These are phyloP conservation scores for Orbilia brochopaga DNA, from an alignment of 2,329 filamentous ascomycete genomes.

Conservation along the genomic window DNA sequence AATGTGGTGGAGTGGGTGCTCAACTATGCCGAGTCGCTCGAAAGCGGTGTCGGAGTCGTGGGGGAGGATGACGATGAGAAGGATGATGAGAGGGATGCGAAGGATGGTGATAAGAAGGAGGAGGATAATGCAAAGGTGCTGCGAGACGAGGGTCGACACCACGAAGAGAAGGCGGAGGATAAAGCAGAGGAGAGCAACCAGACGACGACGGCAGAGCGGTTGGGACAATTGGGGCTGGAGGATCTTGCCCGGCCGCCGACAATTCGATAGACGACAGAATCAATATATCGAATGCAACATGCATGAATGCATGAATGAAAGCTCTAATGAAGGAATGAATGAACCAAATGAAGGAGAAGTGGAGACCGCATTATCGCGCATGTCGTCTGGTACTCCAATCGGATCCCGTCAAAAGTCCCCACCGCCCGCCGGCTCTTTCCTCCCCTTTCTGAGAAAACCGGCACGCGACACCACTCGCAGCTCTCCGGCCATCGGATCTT, in stretches of 20 bases:
- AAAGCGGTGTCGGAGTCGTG: conserved; percentile 55
- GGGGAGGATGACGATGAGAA: conserved; percentile 29
- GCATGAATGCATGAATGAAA: too few species aligned
- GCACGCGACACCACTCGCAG: too few species aligned
- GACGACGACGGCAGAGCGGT: conserved; percentile 27
- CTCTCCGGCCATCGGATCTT: too few species aligned
- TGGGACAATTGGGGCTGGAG: not conserved
- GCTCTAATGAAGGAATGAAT: too few species aligned
- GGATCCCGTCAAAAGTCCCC: too few species aligned
- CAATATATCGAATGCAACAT: too few species aligned
- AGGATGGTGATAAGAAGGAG: conserved; percentile 5
- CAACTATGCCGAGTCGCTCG: conserved; percentile 58
- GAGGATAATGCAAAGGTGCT: conserved; percentile 35
- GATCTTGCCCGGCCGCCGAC: not conserved
- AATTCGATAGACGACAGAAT: too few species aligned
- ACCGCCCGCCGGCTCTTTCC: too few species aligned
- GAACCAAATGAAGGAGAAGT: too few species aligned
- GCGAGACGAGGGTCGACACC: conserved; percentile 36
- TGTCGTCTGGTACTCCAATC: too few species aligned
- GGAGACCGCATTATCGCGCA: too few species aligned
- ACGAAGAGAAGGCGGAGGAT: conserved; percentile 2
- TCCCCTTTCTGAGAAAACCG: too few species aligned
- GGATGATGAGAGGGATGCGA: not conserved
- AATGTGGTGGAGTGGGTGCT: conserved; percentile 67
- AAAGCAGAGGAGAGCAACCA: conserved; percentile 7